Base-by-base conservation (phyloP, 208 protist genomes). In the Wallacemonas sp. region DNA sequence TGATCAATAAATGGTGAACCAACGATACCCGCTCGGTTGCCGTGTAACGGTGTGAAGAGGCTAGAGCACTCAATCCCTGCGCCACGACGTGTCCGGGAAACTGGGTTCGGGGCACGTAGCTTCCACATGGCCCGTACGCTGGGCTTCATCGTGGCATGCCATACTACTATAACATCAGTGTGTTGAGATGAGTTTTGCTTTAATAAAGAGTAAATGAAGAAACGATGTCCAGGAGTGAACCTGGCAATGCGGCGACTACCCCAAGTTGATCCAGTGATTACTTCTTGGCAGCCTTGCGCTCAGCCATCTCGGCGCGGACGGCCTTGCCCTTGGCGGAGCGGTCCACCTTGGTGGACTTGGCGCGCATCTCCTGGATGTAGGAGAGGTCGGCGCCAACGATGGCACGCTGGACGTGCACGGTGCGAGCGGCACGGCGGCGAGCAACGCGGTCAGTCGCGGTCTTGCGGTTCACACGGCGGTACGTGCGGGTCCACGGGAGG, bases 401-500 rank as follows among this genome's bases (percentile, higher is more conserved):
- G 67, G 79, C 91, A 62, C 91, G 91, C 70, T 83, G 78, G 65
- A 76, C 82, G 60, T 64, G 76, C 70, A 91, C 82, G 58, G 88
- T 70, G 71, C 84, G 83, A 47, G 86, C 86, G 59, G 88, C 80
- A 66, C 88, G 88, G 77, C 88, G 88, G 77, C 86, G 88, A 49
- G 65, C 68, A 30, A 92, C 86, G 80, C 86, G 85, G 83, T 93
- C 86, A 19, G 84, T 87, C 54, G 82, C 85, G 68, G 80, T 90
- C 88, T 97, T 97, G 86, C 91, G 91, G 85, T 96, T 84, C 51
- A 95, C 90, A 70, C 90, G 86, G 72, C 93, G 90, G 91, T 96
- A 97, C 69, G 91, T 91, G 79, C 88, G 86, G 73, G 93, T 97
- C 93, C 93, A 97, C 68, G 79, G 77, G 62, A 97, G 62, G 79